A percentile compares a stretch with the other conserved stretches of the same genome.
Evolutionary conservation across 352 stramenopile genomes (phyloP).

Genomic region (Globisporangium canariense): DNA sequence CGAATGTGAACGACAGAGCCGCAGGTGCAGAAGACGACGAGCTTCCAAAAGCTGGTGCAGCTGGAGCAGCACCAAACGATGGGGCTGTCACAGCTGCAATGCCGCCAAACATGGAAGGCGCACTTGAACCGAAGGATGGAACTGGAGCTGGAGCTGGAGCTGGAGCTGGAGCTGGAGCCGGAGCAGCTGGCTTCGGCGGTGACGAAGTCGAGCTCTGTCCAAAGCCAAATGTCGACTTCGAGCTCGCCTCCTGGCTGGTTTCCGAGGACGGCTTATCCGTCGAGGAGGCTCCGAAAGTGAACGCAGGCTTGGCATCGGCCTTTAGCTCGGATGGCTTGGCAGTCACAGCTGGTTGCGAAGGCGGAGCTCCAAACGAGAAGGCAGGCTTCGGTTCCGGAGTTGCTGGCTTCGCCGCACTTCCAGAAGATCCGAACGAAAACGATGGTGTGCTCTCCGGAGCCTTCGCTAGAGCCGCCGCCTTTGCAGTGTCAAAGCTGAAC

Average conservation of each 20-base stretch:
- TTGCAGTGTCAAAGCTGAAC: constrained; percentile 23
- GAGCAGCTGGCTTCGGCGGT: background rate
- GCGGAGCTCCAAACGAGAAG: constrained; percentile 18
- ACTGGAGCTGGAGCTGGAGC: constrained; percentile 7
- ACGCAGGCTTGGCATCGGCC: constrained; percentile 22
- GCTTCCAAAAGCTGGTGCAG: constrained; percentile 15
- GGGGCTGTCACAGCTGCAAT: constrained; percentile 15
- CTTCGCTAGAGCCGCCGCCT: background rate
- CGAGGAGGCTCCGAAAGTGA: constrained; percentile 40
- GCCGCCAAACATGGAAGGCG: constrained; percentile 18
- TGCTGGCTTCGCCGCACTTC: constrained; percentile 12
- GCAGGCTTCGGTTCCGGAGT: constrained; percentile 22
- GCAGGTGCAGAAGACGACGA: constrained; percentile 10
- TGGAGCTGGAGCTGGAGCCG: constrained; percentile 6
- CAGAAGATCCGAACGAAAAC: constrained; percentile 24
- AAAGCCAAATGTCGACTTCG: constrained; percentile 19
- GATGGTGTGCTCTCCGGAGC: constrained; percentile 3
- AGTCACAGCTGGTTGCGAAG: background rate
- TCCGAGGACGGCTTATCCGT: constrained; percentile 22
- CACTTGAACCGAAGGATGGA: constrained; percentile 14
- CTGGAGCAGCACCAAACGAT: constrained; percentile 24
- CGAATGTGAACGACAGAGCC: constrained; percentile 24
- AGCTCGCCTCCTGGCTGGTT: constrained; percentile 23
- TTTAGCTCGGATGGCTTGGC: constrained; percentile 9
- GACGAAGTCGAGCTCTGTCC: constrained; percentile 6